Percentiles rank a stretch among this genome's conserved stretches.
These are phyloP conservation scores for Cadophora malorum DNA, from an alignment of 2,329 filamentous ascomycete species.

Conservation along the genomic window DNA sequence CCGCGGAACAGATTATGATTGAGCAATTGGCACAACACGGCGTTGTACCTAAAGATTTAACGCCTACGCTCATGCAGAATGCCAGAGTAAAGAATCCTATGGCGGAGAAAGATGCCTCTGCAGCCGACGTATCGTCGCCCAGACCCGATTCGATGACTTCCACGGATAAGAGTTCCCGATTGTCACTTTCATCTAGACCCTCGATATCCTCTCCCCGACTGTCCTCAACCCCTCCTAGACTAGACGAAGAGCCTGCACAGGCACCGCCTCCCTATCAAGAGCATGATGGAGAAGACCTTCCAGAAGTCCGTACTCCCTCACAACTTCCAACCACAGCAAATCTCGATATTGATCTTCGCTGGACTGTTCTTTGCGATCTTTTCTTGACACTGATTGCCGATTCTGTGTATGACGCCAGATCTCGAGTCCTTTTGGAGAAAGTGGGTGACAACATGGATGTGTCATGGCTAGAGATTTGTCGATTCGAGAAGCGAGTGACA, in stretches of 20 bases:
- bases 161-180: slow-evolving; percentile 44
- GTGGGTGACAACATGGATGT: slow-evolving; percentile 84
- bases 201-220: slow-evolving; percentile 33
- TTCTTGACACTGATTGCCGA: slow-evolving; percentile 98
- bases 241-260: slow-evolving; percentile 56
- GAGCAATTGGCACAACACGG: slow-evolving; percentile 95
- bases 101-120: slow-evolving; percentile 57
- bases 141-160: slow-evolving; percentile 35
- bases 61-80: slow-evolving; percentile 87
- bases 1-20: slow-evolving; percentile 96
- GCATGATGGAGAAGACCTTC: slow-evolving; percentile 72
- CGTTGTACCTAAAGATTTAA: slow-evolving; percentile 82
- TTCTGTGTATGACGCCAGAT: slow-evolving; percentile 89
- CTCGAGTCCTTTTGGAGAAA: slow-evolving; percentile 80
- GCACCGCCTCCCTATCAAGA: slow-evolving; percentile 66
- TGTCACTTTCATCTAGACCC: slow-evolving; percentile 47
- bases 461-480: slow-evolving; percentile 89
- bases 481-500: slow-evolving; percentile 96
- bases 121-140: slow-evolving; percentile 38
- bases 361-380: slow-evolving; percentile 95
- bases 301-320: slow-evolving; percentile 81
- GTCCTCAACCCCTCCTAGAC: slow-evolving; percentile 27
- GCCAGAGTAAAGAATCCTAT: slow-evolving; percentile 92
- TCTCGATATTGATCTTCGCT: slow-evolving; percentile 93
- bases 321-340: slow-evolving; percentile 82